Base-by-base conservation (phyloP, 1,139 yeast genomes). In the Suhomyces wounanorum region DNA sequence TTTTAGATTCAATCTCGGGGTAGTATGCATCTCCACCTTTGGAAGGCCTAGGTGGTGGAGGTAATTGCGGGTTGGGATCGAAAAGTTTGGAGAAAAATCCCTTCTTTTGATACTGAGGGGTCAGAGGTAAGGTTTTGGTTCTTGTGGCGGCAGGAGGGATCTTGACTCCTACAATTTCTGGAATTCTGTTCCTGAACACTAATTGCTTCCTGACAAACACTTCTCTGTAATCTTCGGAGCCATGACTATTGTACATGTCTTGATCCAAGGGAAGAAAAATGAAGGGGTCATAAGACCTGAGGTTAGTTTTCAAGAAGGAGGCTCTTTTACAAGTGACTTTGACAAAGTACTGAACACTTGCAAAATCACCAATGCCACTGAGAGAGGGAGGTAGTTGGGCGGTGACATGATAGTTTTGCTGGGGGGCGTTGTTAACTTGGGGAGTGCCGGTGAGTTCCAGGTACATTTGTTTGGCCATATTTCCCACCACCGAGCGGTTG, bases 281-380 rank as follows among this genome's bases (percentile, higher is more conserved):
- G 56, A 84, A 81, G 1, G 85, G 84, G 48, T 76, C 79, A 43
- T 63, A 65, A 6, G 77, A 66, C 43, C 87, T 67, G 40, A 79
- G 63, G 55, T 82, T 84, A 40, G 75, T 55, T 54, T 80, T 81
- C 49, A 83, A 64, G 43, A 84, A 61, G 4, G 85, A 77, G 1
- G 85, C 70, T 49, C 86, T 65, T 52, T 78, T 81, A 44, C 84
- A 83, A 0, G 88, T 83, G 9, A 76, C 87, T 61, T 84, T 84
- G 49, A 84, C 70, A 58, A 76, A 82, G 59, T 83, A 83, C 43
- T 73, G 70, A 42, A 84, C 66, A 3, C 72, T 65, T 11, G 84
- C 87, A 56, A 65, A 63, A 9, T 74, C 75, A 2, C 76, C 79
- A 51, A 75, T 54, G 6, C 79, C 83, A 18, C 74, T 66, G 23